These are phyloP conservation scores for Acacia melanoxylon DNA, from an alignment of 306 rosid species.

Conservation along the genomic window DNA sequence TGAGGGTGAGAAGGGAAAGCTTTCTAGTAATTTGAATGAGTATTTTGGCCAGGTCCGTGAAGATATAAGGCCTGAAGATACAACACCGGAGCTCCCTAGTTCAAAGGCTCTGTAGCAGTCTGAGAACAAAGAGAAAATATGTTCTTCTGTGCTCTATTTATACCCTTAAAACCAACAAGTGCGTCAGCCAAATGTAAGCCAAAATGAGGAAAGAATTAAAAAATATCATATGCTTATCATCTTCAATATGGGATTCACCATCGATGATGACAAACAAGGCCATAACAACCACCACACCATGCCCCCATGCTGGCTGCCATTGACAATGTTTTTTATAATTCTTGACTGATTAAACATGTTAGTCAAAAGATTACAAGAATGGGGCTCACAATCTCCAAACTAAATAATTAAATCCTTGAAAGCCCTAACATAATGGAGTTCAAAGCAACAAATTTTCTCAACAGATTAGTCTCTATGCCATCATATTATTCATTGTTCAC, in stretches of 20 bases:
- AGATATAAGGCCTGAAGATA: neutral
- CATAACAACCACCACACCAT: neutral
- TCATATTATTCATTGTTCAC: neutral
- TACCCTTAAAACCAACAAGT: neutral
- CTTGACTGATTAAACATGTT: neutral
- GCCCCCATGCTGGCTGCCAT: neutral
- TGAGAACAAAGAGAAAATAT: neutral
- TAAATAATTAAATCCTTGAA: neutral
- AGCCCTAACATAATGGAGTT: slow-evolving; percentile 10
- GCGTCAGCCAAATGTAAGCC: neutral
- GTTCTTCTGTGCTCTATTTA: neutral
- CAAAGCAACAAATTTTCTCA: slow-evolving; percentile 7
- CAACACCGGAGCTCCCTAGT: neutral
- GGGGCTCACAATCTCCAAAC: slow-evolving; percentile 10
- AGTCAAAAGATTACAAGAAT: neutral
- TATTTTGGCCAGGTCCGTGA: neutral
- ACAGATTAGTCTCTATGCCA: neutral
- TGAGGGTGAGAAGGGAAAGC: neutral
- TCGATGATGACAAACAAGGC: neutral
- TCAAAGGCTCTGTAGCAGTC: neutral
- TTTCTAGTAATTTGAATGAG: neutral
- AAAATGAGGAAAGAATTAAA: neutral
- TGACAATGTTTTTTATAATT: neutral
- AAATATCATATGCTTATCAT: neutral
- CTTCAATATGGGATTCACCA: neutral